Percentiles rank a stretch among this genome's conserved stretches.
These are phyloP conservation scores for Styphnolobium japonicum DNA, from an alignment of 306 rosid genomes.

Conservation along the genomic window DNA sequence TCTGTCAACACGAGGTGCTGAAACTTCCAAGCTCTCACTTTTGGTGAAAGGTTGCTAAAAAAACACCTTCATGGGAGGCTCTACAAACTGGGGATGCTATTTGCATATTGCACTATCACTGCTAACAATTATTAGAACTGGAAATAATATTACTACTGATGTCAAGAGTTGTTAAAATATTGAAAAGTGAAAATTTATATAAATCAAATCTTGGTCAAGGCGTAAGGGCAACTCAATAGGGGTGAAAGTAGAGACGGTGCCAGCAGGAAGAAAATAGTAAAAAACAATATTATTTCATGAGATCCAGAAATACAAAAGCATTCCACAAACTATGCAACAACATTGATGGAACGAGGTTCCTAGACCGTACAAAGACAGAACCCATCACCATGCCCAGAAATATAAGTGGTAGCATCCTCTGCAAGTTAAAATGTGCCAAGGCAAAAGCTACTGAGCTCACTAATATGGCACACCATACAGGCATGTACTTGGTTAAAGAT, in stretches of 20 bases:
- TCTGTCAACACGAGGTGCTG: background rate
- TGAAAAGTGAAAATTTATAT: background rate
- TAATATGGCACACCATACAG: conserved; percentile 53
- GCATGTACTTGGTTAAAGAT: conserved; percentile 61
- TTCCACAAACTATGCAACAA: conserved; percentile 68
- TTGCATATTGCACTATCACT: background rate
- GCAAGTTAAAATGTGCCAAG: conserved; percentile 61
- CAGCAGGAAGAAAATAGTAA: background rate
- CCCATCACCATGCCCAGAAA: conserved; percentile 63
- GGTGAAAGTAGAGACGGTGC: background rate
- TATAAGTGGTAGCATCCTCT: conserved; percentile 56
- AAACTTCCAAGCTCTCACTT: background rate
- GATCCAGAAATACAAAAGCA: conserved; percentile 64
- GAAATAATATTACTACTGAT: background rate
- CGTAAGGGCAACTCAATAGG: background rate
- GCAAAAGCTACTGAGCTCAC: conserved; percentile 61
- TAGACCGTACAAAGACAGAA: conserved; percentile 48
- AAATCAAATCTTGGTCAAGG: background rate
- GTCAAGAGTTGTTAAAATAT: background rate
- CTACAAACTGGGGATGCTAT: background rate
- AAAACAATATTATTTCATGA: conserved; percentile 41
- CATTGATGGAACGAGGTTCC: conserved; percentile 59
- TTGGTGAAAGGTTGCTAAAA: background rate
- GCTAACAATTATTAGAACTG: background rate
- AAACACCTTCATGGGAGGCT: background rate